phyloP scores from a whole-genome alignment of 2,329 filamentous ascomycete genomes.

The Hypomyces rosellus region DNA sequence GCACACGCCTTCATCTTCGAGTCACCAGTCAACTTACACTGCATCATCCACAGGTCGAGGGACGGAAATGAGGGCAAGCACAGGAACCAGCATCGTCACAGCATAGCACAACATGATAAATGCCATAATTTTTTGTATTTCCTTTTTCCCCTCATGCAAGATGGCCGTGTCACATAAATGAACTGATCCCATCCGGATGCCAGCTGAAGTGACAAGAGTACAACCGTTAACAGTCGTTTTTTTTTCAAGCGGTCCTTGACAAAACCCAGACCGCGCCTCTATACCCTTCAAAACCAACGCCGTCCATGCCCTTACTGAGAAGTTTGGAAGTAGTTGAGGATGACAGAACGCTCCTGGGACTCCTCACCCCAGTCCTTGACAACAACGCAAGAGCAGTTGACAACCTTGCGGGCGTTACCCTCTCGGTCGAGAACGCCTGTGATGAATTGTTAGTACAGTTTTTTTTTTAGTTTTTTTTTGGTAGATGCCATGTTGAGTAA shows the following conservation, averaged over 20 bases:
- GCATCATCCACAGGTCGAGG: constrained; percentile 5
- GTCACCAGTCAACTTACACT: not conserved
- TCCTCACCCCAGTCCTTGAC: constrained; percentile 99
- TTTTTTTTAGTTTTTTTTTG: no score
- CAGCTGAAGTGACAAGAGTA: constrained; percentile 31
- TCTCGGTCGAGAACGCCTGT: constrained; percentile 96
- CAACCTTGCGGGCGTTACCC: constrained; percentile 98
- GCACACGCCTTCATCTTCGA: not conserved
- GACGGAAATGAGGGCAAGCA: constrained; percentile 4
- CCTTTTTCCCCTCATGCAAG: constrained; percentile 35
- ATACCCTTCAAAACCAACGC: constrained; percentile 32
- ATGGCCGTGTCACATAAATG: constrained; percentile 26
- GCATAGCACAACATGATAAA: not conserved
- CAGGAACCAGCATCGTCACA: not conserved
- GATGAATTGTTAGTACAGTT: constrained; percentile 28
- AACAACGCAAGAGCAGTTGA: constrained; percentile 99
- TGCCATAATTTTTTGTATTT: constrained; percentile 12
- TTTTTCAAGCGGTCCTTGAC: constrained; percentile 26
- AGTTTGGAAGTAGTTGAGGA: constrained; percentile 99
- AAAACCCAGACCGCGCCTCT: constrained; percentile 32
- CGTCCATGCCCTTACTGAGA: constrained; percentile 49
- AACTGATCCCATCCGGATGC: no score
- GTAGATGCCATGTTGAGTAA: no score
- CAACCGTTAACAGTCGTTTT: constrained; percentile 30
- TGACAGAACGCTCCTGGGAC: constrained; percentile 95